These are phyloP conservation scores for Xylariaceae sp. DNA, from an alignment of 2,329 filamentous ascomycete species.

Conservation along the genomic window DNA sequence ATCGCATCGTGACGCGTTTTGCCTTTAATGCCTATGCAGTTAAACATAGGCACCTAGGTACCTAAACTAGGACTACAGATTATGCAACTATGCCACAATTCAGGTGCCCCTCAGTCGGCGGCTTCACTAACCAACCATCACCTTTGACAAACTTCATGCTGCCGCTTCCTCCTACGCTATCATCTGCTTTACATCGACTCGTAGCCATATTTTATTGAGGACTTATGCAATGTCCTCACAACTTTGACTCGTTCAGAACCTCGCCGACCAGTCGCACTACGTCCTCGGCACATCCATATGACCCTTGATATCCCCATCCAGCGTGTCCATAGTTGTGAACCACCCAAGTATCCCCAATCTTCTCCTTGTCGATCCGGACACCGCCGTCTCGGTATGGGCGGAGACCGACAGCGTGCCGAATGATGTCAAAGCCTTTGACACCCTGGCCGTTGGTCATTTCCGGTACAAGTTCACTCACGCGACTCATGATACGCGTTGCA, in stretches of 20 bases:
- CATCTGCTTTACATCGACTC: background rate
- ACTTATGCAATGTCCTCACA: constrained; percentile 10
- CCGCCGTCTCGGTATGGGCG: constrained; percentile 69
- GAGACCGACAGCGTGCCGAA: constrained; percentile 77
- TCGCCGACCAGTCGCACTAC: constrained; percentile 63
- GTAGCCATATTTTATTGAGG: background rate
- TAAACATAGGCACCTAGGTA: too few species aligned
- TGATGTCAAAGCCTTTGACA: constrained; percentile 65
- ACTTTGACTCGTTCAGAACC: constrained; percentile 37
- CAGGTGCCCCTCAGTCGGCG: too few species aligned
- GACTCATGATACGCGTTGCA: constrained; percentile 78
- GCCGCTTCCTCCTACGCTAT: background rate
- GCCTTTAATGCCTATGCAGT: too few species aligned
- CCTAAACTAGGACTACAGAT: too few species aligned
- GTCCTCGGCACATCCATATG: constrained; percentile 63
- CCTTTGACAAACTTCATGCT: background rate
- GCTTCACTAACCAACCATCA: too few species aligned
- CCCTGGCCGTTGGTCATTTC: constrained; percentile 59
- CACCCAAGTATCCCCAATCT: constrained; percentile 57
- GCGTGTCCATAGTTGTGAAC: constrained; percentile 79
- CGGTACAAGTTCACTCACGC: constrained; percentile 61
- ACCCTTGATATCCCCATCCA: constrained; percentile 68
- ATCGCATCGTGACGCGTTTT: too few species aligned
- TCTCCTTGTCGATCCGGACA: constrained; percentile 68
- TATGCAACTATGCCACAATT: too few species aligned